Base-by-base conservation (phyloP, 2,329 filamentous ascomycete genomes). In the Beauveria sp. region DNA sequence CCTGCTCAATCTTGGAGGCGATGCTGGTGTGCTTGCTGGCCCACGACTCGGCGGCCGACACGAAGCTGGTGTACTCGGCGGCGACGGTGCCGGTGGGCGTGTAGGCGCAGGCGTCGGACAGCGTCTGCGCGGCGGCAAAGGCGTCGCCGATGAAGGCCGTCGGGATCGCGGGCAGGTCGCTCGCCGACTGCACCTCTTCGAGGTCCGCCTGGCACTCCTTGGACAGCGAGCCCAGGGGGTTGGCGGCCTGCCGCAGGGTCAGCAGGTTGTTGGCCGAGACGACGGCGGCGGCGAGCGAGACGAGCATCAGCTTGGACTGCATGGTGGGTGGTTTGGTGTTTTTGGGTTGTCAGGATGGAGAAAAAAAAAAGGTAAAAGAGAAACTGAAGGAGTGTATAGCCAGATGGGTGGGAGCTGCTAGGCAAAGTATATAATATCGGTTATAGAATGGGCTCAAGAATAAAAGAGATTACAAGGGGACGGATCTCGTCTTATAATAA, bases 51-150 rank as follows among this genome's bases (percentile, higher is more conserved):
- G 72, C 60, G 64, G 70, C 60, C 55, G 66, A 67, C 65, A 65
- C 69, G 70, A 75, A 76, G 63, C 65, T 68, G 26, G 66, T 63
- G 67, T 71, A 75, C 48, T 72, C 65, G 34, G 62, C 65, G 66
- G 64, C 69, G 42, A 76, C 69, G 66, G 66, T 69, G 24, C 64
- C 45, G n/a, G 75, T 72, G 7, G 68, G 61, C 60, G 62, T 69
- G 68, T 72, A 69, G 64, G 62, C 22, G 72, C 74, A 76, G 3
- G 68, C 65, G 69, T 75, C 68, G 57, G 70, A 69, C 58, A 67
- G 65, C 6, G 68, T 58, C 9, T 64, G 61, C 10, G 52, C 51
- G 48, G 26, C 48, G 2, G 2, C 3, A 12, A 54, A 6, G 31
- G 67, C 40, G 65, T 70, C 70, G 42, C 67, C 64, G 61, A 67